phyloP scores from a whole-genome alignment of 345 rosid genomes.

The Salix purpurea region DNA sequence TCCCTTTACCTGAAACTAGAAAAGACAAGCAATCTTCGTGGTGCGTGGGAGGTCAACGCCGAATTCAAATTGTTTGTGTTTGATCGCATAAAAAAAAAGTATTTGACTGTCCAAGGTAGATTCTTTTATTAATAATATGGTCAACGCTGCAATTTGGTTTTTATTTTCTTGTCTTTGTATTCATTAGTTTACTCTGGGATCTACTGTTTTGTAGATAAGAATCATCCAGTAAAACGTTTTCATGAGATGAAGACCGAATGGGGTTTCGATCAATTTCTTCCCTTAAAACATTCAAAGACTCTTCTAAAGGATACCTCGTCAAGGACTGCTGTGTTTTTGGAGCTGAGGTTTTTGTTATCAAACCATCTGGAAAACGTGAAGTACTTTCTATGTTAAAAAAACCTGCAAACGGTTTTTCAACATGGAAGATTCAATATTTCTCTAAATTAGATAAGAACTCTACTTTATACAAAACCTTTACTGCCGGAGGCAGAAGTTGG shows the following conservation, averaged over 20 bases:
- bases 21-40: neutral
- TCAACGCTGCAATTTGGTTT: no score
- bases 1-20: no score
- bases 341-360: neutral
- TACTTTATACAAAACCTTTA: fast-evolving
- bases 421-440: neutral
- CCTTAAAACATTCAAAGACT: neutral
- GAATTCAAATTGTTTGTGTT: neutral
- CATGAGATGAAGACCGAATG: neutral
- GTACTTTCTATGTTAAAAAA: neutral
- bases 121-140: no score
- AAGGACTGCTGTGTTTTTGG: neutral
- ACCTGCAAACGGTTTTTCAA: neutral
- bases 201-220: neutral
- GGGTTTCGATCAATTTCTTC: neutral
- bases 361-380: neutral
- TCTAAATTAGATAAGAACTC: neutral
- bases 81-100: neutral
- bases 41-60: neutral
- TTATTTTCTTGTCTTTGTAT: no score
- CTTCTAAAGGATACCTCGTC: neutral
- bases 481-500: neutral
- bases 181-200: no score
- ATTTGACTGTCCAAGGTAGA: neutral
- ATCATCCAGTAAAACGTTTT: neutral